Base-by-base conservation (phyloP, 2,329 filamentous ascomycete species). In the Anthostomella pinea region DNA sequence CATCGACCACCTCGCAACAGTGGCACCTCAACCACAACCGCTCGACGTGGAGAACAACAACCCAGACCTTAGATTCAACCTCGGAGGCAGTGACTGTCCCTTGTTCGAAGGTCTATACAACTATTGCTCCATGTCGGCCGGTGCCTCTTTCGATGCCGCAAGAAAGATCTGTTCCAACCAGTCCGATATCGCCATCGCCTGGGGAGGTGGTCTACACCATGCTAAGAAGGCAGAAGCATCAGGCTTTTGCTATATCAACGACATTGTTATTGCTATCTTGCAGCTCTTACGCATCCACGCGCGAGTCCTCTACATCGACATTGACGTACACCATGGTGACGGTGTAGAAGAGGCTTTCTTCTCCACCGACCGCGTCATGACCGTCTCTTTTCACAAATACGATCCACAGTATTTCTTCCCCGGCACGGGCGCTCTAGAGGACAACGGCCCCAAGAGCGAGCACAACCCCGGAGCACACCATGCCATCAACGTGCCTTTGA, bases 241-340 rank as follows among this genome's bases (percentile, higher is more conserved):
- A 10, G 93, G 93, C 1, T 98, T 98, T 65, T 98, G 93, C 69
- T 98, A 98, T 67, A 89, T 97, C 67, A 98, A 98, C 63, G 93
- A 98, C 64, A 97, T 97, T 54, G 93, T 97, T 39, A 77, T 98
- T 30, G 88, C 86, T 22, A 93, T 96, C 52, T 75, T 97, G 23
- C 85, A 96, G 60, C 77, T 98, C 8, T 72, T 19, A 7, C 87
- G 87, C 36, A 83, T 89, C 63, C 87, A 95, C 59, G 86, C 93
- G 57, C 85, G 93, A 38, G 91, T 98, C n/a, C 79, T 98, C 31
- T 98, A 98, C 68, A 88, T 98, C 62, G 89, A 95, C 56, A 95
- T 95, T 45, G 89, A 95, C 58, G 89, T 95, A 11, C 89, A 95
- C 62, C 89, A 95, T 53, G 89, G 89, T 36, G 89, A 95, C 57